Evolutionary conservation across 768 basidiomycete species (phyloP).

Genomic region (Trametes maxima): DNA sequence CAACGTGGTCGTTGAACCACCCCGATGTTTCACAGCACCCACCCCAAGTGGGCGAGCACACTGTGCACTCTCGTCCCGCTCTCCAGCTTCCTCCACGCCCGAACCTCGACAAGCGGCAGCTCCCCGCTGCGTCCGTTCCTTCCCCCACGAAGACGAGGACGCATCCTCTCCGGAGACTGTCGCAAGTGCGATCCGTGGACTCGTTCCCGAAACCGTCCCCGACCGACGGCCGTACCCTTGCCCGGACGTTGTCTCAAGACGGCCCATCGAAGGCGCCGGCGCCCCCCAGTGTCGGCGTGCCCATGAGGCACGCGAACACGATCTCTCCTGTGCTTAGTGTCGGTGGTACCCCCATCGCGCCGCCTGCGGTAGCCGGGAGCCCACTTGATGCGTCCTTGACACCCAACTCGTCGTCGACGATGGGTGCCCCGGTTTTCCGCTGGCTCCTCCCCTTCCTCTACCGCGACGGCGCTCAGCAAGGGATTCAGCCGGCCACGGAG

Average conservation of each 20-base stretch:
- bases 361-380: neutral
- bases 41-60: conserved; percentile 5
- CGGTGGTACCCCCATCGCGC: neutral
- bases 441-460: conserved; percentile 40
- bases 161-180: neutral
- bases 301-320: conserved; percentile 19
- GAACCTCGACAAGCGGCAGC: conserved; percentile 4
- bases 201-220: conserved; percentile 7
- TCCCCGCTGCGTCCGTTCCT: conserved; percentile 1
- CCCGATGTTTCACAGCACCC: conserved; percentile 14
- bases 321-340: conserved; percentile 15
- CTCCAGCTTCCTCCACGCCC: neutral
- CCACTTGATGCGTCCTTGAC: neutral
- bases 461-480: conserved; percentile 38
- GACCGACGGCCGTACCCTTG: neutral
- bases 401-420: conserved; percentile 6
- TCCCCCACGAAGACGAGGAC: conserved; percentile 3
- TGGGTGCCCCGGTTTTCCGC: conserved; percentile 11
- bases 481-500: conserved; percentile 24
- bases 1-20: conserved; percentile 26
- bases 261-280: neutral
- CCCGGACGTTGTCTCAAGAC: conserved; percentile 2
- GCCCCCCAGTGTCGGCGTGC: conserved; percentile 4
- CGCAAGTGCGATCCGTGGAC: conserved; percentile 16
- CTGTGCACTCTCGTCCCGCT: neutral